Evolutionary conservation across 106 monocot species (phyloP).

Genomic region (Dendrobium nobile): DNA sequence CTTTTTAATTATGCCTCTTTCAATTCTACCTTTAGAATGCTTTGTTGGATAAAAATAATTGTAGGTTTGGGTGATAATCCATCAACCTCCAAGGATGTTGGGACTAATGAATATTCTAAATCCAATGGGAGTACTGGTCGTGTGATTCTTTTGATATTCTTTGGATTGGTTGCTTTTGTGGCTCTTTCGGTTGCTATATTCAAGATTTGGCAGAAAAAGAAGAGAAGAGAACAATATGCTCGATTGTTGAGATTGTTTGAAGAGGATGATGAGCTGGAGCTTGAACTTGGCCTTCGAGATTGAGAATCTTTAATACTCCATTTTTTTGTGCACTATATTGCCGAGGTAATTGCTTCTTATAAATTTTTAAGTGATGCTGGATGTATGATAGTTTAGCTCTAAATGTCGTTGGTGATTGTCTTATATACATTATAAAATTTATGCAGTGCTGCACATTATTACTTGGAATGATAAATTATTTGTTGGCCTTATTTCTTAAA

Average conservation of each 20-base stretch:
- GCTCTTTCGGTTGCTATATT: slow-evolving; percentile 20
- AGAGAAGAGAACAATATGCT: slow-evolving; percentile 47
- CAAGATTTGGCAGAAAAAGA: slow-evolving; percentile 46
- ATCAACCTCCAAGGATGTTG: slow-evolving; percentile 24
- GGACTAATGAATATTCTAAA: slow-evolving; percentile 26
- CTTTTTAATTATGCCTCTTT: background rate
- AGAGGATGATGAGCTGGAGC: slow-evolving; percentile 53
- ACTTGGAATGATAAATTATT: background rate
- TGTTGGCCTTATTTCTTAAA: background rate
- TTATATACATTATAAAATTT: background rate
- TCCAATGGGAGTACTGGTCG: slow-evolving; percentile 19
- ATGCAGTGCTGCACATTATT: background rate
- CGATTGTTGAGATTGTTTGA: slow-evolving; percentile 43
- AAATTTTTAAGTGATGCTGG: background rate
- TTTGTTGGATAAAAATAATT: background rate
- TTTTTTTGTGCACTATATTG: background rate
- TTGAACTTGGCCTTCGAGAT: slow-evolving; percentile 46
- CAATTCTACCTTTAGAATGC: background rate
- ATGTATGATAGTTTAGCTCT: background rate
- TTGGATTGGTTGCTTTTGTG: slow-evolving; percentile 18
- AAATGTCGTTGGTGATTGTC: background rate
- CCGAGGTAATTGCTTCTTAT: background rate
- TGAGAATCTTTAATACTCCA: slow-evolving; percentile 9
- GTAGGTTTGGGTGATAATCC: slow-evolving; percentile 31
- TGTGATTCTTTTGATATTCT: slow-evolving; percentile 21